Base-by-base conservation (phyloP, 306 rosid genomes). In the Senna siamea region DNA sequence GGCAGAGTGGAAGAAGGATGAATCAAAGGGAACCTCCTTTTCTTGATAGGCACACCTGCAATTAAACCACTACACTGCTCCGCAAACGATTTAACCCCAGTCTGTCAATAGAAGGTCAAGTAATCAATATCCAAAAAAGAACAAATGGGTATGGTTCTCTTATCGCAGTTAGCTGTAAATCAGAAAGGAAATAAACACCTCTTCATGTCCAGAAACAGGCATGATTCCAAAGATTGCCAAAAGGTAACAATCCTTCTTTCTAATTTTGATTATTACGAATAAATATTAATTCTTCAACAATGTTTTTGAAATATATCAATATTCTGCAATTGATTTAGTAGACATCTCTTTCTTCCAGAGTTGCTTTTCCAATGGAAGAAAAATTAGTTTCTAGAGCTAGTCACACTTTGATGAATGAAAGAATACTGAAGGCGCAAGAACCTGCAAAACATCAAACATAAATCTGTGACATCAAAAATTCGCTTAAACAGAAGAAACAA, bases 31-130 rank as follows among this genome's bases (percentile, higher is more conserved):
- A 85, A 91, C 82, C 90, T 84, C 82, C 99, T 87, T 84, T 94
- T 94, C 95, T 94, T 94, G 83, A 94, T 92, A 43, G 99, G 99
- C 69, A 94, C 89, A 85, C 92, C 93, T 84, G 94, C 88, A 86
- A 80, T 76, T 80, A 87, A 91, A 87, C 84, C 90, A 87, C 90
- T 84, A 84, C 80, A 71, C 38, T 86, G 86, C 85, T 87, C 85
- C 66, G 75, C 81, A 78, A 69, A 71, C 68, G 95, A 85, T 73
- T 90, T 90, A 63, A 91, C 79, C 89, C 90, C 92, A 37, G 83
- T 87, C 99, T 94, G 97, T 85, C 87, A 89, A 88, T 79, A 87
- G 72, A 92, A 87, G 82, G 87, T 87, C 81, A 87, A 81, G 87
- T 64, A 76, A 92, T 85, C 90, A 92, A 84, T 84, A 88, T 70